Conservation (phyloP, 108 stramenopile genomes). For the Cyclotella distinguenda region DNA sequence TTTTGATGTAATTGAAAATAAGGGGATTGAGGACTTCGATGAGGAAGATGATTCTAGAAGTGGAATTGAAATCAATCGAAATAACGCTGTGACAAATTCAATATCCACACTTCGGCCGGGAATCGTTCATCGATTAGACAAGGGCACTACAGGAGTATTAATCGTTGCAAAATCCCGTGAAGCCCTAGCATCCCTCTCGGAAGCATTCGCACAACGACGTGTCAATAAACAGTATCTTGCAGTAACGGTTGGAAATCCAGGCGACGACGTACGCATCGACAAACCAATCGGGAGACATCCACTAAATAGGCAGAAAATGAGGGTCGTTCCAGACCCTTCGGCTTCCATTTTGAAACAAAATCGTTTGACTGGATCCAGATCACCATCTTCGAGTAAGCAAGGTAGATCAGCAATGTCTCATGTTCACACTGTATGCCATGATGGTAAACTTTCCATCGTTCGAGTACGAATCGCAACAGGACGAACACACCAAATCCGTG, state of each 20-base stretch:
- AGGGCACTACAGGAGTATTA: slow-evolving; percentile 93
- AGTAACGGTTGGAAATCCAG: slow-evolving; percentile 87
- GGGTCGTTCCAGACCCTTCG: slow-evolving; percentile 83
- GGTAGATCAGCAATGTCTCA: slow-evolving; percentile 82
- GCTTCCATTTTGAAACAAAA: slow-evolving; percentile 23
- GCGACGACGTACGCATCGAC: slow-evolving; percentile 77
- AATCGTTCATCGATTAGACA: slow-evolving; percentile 95
- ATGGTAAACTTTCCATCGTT: slow-evolving; percentile 87
- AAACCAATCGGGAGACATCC: slow-evolving; percentile 95
- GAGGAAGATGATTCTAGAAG: slow-evolving; percentile 16
- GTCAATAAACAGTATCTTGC: slow-evolving; percentile 91
- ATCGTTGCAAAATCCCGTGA: slow-evolving; percentile 92
- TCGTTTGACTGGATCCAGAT: slow-evolving; percentile 24
- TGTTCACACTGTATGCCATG: slow-evolving; percentile 80
- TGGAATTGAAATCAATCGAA: slow-evolving; percentile 48
- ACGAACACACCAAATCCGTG: slow-evolving; percentile 93
- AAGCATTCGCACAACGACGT: slow-evolving; percentile 76
- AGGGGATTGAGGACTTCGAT: slow-evolving; percentile 6
- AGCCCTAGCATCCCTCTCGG: slow-evolving; percentile 77
- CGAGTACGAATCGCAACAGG: slow-evolving; percentile 93
- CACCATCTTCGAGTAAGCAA: slow-evolving; percentile 34
- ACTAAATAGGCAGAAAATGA: slow-evolving; percentile 89
- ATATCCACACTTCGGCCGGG: slow-evolving; percentile 82
- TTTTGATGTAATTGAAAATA: neutral
- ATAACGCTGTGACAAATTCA: slow-evolving; percentile 61